phyloP scores from a whole-genome alignment of 2,329 filamentous ascomycete species.

The Curvularia sp. region DNA sequence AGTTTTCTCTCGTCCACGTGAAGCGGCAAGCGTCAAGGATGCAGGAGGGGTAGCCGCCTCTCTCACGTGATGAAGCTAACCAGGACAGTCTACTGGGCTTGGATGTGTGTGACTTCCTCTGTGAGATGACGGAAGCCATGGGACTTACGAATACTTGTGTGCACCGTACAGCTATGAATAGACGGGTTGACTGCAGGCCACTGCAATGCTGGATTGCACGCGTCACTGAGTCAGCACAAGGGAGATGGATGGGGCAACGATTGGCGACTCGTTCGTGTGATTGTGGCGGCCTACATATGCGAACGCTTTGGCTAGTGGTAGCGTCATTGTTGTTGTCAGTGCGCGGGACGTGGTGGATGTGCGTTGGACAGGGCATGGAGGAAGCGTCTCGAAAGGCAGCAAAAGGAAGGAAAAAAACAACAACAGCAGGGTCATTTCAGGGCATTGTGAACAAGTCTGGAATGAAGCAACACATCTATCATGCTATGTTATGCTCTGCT shows the following conservation, averaged over 20 bases:
- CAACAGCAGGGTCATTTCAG: background rate
- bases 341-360: background rate
- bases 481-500: background rate
- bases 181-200: background rate
- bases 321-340: conserved; percentile 24
- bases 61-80: background rate
- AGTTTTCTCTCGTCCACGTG: background rate
- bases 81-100: background rate
- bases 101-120: background rate
- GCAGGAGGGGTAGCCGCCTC: background rate
- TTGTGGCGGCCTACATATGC: conserved; percentile 18
- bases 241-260: conserved; percentile 15
- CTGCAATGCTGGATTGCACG: background rate
- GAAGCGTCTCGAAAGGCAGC: background rate
- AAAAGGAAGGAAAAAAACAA: background rate
- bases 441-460: background rate
- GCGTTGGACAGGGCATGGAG: background rate
- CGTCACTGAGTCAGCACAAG: conserved; percentile 3
- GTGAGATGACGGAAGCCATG: background rate
- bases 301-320: conserved; percentile 19
- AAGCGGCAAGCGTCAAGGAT: background rate
- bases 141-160: background rate
- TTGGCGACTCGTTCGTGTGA: conserved; percentile 20
- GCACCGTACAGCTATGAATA: background rate
- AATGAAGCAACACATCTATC: background rate